Base-by-base conservation (phyloP, 768 basidiomycete genomes). In the Tylopilus balloui region DNA sequence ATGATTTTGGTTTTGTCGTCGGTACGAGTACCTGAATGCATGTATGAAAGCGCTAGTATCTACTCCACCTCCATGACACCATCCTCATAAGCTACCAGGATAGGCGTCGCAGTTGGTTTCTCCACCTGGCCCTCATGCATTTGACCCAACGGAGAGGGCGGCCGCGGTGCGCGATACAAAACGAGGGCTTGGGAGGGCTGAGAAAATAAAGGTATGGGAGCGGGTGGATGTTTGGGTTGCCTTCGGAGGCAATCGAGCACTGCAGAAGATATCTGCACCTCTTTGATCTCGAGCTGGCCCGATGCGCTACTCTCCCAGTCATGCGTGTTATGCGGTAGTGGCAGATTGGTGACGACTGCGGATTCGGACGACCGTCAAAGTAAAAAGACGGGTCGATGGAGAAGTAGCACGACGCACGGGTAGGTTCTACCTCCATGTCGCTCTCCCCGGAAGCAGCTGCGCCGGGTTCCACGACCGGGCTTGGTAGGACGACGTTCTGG, bases 341-440 rank as follows among this genome's bases (percentile, higher is more conserved):
- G 67, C n/a, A 73, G 71, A 17, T 21, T 19, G 23, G 31, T 38
- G 45, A 55, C 39, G 11, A 37, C 51, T 58, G 24, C 6, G 35
- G 15, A 34, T 31, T 36, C 21, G 3, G 11, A 38, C 21, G 23
- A 19, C n/a, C n/a, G 45, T 50, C 35, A 27, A n/a, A 23, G 8
- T 3, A 34, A 23, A 34, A 36, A 3, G 31, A 52, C 13, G 40
- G 39, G 34, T 23, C 43, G 31, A 40, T 10, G n/a, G 6, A 53
- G 21, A 54, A 17, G 34, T 27, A 54, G 28, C 29, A 44, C 27
- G 19, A 39, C 59, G 75, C 65, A 88, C 87, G 71, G 61, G 85
- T 78, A 54, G 78, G 81, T 59, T 85, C 86, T 5, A 79, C 75
- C 52, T 79, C 80, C 86, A 89, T 89, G 39, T 73, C 77, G 23